Percentiles rank a stretch among this genome's conserved stretches.
Conservation (phyloP, 106 monocot genomes). For the Apostasia ramifera region DNA sequence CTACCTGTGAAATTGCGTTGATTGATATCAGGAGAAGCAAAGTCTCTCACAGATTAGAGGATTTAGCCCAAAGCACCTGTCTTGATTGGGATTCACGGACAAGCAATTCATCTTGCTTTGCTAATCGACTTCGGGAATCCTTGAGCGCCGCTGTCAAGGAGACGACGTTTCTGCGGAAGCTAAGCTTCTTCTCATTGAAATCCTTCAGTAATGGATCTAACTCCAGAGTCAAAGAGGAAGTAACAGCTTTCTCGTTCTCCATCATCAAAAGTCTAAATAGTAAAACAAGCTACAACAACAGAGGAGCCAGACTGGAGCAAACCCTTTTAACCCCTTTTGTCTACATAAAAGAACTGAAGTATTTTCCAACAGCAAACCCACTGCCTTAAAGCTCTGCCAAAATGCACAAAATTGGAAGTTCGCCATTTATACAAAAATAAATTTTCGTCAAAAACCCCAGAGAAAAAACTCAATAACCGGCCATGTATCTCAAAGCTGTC, state of each 20-base stretch:
- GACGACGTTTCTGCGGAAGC: slow-evolving; percentile 55
- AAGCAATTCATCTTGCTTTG: slow-evolving; percentile 51
- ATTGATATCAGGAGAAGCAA: not conserved
- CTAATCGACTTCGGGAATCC: slow-evolving; percentile 49
- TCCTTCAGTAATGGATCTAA: slow-evolving; percentile 84
- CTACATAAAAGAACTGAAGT: too few relatives aligned
- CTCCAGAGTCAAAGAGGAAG: slow-evolving; percentile 27
- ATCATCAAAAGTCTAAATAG: too few relatives aligned
- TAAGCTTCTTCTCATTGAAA: slow-evolving; percentile 78
- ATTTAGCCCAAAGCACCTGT: slow-evolving; percentile 29
- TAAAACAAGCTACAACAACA: too few relatives aligned
- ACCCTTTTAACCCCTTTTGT: too few relatives aligned
- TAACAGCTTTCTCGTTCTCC: not conserved
- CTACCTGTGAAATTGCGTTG: slow-evolving; percentile 26
- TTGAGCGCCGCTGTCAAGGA: slow-evolving; percentile 73
- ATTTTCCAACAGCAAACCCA: too few relatives aligned
- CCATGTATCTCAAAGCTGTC: too few relatives aligned
- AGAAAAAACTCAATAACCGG: too few relatives aligned
- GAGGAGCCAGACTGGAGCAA: too few relatives aligned
- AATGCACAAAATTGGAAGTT: too few relatives aligned
- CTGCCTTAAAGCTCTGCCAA: too few relatives aligned
- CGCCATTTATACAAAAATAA: too few relatives aligned
- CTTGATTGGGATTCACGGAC: slow-evolving; percentile 38
- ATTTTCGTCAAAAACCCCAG: too few relatives aligned
- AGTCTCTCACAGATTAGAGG: not conserved